phyloP scores from a whole-genome alignment of 352 stramenopile species.

The Phytophthora rubi region DNA sequence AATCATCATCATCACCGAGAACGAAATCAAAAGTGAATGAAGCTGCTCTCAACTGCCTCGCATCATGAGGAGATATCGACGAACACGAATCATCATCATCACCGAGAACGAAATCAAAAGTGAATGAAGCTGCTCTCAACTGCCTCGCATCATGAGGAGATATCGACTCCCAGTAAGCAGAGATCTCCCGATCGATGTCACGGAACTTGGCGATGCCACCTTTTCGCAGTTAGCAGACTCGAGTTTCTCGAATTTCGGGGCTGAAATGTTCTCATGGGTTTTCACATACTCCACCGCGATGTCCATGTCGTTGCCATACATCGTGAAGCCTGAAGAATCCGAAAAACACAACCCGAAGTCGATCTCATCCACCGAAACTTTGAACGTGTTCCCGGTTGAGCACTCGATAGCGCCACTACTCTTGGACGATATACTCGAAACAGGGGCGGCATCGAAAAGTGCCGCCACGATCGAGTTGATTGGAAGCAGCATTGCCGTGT shows the following conservation, averaged over 20 bases:
- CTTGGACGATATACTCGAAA: slow-evolving; percentile 15
- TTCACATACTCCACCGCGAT: slow-evolving; percentile 27
- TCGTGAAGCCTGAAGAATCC: slow-evolving; percentile 16
- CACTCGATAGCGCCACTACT: slow-evolving; percentile 25
- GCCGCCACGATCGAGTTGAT: slow-evolving; percentile 37
- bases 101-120: slow-evolving; percentile 19
- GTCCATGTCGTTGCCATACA: slow-evolving; percentile 27
- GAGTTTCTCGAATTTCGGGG: not conserved
- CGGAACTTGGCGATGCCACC: slow-evolving; percentile 5
- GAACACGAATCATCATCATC: slow-evolving; percentile 1
- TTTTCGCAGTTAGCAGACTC: slow-evolving; percentile 12
- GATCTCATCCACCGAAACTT: slow-evolving; percentile 33
- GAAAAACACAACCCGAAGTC: slow-evolving; percentile 34
- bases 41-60: slow-evolving; percentile 7
- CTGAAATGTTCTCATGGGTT: slow-evolving; percentile 11
- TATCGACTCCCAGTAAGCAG: slow-evolving; percentile 26
- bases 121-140: slow-evolving; percentile 14
- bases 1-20: not conserved
- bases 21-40: slow-evolving; percentile 26
- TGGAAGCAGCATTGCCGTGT: slow-evolving; percentile 15
- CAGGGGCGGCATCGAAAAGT: slow-evolving; percentile 19
- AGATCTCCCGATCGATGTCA: slow-evolving; percentile 23
- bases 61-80: not conserved
- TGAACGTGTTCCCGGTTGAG: slow-evolving; percentile 26
- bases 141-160: not conserved